Evolutionary conservation across 305 asterid genomes (phyloP), one percentile per base, ranked within the genome.

Genomic region (Solanum hybrid): DNA sequence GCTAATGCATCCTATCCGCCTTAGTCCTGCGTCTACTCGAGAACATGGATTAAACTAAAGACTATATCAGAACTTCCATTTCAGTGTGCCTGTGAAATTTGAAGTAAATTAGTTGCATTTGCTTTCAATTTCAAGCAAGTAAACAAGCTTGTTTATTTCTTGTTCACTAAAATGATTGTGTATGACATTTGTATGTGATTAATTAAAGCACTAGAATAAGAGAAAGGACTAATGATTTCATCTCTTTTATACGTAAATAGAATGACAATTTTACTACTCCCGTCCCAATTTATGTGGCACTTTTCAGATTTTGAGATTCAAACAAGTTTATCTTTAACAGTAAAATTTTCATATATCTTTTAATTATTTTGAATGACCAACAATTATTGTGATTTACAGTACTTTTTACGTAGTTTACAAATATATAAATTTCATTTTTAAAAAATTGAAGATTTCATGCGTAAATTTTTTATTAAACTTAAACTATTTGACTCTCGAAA

Each of bases 401-500:
- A 14, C 1, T 14, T 14, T 46, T 2, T 2, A 0, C 3, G 22
- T 5, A 14, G 64, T 46, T 46, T 46, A 46, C 7, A 46, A 2
- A 14, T 46, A 16, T 14, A 46, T 46, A 46, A 14, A 14, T 46
- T 46, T 46, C 1, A 5, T 46, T 46, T 46, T 0, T 0, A 5
- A 46, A 0, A 46, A 46, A 13, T 46, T 46, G 3, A 46, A 46
- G 64, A 46, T 5, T 46, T 0, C 8, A 46, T 46, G 3, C 0
- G 0, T 0, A 46, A 5, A 14, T 46, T 46, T 46, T 46, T 0
- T 0, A 0, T 6, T 0, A 5, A 51, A 16, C 0, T 16, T 51
- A 51, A 16, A 51, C 8, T 51, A 16, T 42, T 12, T 13, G 8
- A 46, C 64, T 46, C 0, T 46, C 0, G 3, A 46, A 46, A 16